Conservation (phyloP, 2,329 filamentous ascomycete species). For the Falciphora oryzae region DNA sequence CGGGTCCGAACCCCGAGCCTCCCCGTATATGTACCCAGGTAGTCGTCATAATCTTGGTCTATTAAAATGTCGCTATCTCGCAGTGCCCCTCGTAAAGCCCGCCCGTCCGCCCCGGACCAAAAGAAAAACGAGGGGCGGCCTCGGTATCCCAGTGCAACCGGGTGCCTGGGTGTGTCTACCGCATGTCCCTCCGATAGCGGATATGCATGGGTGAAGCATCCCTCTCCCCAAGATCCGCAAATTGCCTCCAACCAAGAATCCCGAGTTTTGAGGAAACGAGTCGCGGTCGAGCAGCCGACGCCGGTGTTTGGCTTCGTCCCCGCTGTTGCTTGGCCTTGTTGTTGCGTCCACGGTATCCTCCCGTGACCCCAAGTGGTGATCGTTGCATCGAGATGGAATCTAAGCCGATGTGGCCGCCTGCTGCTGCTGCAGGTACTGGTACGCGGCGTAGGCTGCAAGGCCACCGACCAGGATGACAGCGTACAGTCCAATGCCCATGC, state of each 20-base stretch:
- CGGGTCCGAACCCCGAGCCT: neutral
- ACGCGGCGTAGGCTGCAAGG: conserved; percentile 69
- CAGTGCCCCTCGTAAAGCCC: neutral
- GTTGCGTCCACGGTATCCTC: neutral
- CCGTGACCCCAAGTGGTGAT: no score
- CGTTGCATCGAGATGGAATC: neutral
- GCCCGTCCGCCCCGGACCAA: neutral
- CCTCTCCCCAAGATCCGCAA: neutral
- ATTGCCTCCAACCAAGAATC: neutral
- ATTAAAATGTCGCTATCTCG: conserved; percentile 7
- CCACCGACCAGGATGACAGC: conserved; percentile 74
- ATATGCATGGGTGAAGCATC: neutral
- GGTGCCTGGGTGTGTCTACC: neutral
- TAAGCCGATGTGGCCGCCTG: conserved; percentile 20
- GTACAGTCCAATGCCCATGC: conserved; percentile 75
- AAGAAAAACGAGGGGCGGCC: neutral
- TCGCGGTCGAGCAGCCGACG: neutral
- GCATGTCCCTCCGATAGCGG: neutral
- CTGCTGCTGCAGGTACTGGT: conserved; percentile 72
- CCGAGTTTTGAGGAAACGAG: neutral
- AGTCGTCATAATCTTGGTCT: neutral
- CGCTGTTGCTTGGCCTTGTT: neutral
- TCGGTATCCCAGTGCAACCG: neutral
- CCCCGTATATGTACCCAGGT: neutral
- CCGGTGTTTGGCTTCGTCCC: neutral